These are phyloP conservation scores for Astrothelium macrocarpum DNA, from an alignment of 495 filamentous ascomycete genomes.

Conservation along the genomic window DNA sequence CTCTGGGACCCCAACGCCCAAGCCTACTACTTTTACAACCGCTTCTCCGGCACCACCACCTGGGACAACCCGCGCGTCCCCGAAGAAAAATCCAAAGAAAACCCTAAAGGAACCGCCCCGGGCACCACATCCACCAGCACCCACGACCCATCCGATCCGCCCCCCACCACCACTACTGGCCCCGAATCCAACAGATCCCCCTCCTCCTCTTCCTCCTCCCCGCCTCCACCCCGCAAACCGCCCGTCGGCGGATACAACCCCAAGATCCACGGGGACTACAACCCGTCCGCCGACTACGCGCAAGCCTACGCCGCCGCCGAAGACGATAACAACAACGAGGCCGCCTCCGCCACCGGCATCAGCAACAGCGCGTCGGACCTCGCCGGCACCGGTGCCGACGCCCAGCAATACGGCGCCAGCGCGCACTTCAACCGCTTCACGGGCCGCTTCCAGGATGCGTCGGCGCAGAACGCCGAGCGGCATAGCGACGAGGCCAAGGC, in stretches of 20 bases:
- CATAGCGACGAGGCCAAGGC: slow-evolving; percentile 87
- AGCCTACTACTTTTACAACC: slow-evolving; percentile 86
- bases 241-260: slow-evolving; percentile 66
- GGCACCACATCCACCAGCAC: background rate
- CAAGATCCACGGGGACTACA: slow-evolving; percentile 90
- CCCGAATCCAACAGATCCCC: background rate
- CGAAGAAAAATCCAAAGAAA: slow-evolving; percentile 21
- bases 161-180: background rate
- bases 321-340: slow-evolving; percentile 28
- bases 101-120: slow-evolving; percentile 13
- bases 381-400: slow-evolving; percentile 22
- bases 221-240: slow-evolving; percentile 12
- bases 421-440: slow-evolving; percentile 89
- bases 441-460: slow-evolving; percentile 64
- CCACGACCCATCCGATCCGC: background rate
- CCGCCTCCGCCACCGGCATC: slow-evolving; percentile 23
- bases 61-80: slow-evolving; percentile 86
- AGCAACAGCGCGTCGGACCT: slow-evolving; percentile 13
- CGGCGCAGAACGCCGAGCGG: slow-evolving; percentile 53
- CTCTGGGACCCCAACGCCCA: slow-evolving; percentile 66
- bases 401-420: slow-evolving; percentile 47
- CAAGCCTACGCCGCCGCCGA: slow-evolving; percentile 34
- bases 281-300: slow-evolving; percentile 87
- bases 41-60: slow-evolving; percentile 62
- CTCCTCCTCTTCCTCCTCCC: background rate